phyloP scores from a whole-genome alignment of 371 early-diverging fungal species.

The Rhizopus microsporus region DNA sequence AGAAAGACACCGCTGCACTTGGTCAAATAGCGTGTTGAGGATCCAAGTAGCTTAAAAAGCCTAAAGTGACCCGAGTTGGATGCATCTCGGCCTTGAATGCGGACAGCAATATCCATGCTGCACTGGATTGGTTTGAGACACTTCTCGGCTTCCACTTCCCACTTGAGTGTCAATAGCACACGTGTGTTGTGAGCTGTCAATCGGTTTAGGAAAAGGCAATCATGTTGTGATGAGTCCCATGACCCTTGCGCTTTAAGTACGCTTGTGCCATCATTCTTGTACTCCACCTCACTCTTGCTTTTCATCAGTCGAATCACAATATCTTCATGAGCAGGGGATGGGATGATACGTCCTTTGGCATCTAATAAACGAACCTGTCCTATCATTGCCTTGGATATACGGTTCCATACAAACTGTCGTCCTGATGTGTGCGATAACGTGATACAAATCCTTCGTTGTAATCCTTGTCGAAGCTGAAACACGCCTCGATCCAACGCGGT shows the following conservation, averaged over 20 bases:
- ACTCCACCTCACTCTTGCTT: constrained; percentile 37
- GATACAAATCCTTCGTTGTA: constrained; percentile 78
- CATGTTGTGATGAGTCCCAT: constrained; percentile 85
- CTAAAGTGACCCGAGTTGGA: constrained; percentile 25
- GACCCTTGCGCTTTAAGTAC: constrained; percentile 57
- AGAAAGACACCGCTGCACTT: constrained; percentile 55
- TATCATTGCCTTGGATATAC: constrained; percentile 58
- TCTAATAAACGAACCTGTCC: constrained; percentile 70
- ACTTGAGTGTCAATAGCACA: constrained; percentile 54
- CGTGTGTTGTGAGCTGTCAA: constrained; percentile 60
- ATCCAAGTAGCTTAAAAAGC: constrained; percentile 37
- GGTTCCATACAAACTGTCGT: constrained; percentile 60
- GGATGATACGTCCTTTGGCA: constrained; percentile 61
- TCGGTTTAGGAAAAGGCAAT: constrained; percentile 66
- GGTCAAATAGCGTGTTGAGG: constrained; percentile 29
- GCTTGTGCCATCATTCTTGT: constrained; percentile 63
- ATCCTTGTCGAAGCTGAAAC: constrained; percentile 80
- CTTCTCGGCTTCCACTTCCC: constrained; percentile 58
- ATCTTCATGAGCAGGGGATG: constrained; percentile 54
- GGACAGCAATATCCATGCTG: constrained; percentile 60
- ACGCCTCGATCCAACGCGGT: constrained; percentile 57
- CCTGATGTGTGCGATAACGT: constrained; percentile 77
- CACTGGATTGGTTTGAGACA: constrained; percentile 57
- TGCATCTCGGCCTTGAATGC: constrained; percentile 54
- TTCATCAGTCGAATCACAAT: constrained; percentile 39